These are phyloP conservation scores for Pseudogymnoascus sp. DNA, from an alignment of 2,329 filamentous ascomycete genomes.

Conservation along the genomic window DNA sequence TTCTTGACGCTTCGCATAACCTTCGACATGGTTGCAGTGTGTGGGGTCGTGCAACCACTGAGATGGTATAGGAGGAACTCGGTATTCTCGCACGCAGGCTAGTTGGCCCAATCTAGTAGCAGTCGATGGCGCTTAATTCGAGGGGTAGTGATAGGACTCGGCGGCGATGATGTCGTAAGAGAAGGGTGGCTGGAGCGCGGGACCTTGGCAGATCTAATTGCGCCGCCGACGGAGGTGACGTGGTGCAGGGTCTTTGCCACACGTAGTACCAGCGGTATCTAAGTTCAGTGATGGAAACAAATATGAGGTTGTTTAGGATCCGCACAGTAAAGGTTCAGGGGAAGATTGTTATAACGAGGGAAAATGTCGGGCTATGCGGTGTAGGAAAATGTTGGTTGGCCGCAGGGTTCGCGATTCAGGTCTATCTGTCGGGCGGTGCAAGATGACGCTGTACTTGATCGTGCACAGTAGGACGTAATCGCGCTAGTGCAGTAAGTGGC, in stretches of 20 bases:
- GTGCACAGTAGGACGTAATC: conserved; percentile 2
- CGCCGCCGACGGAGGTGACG: conserved; percentile 4
- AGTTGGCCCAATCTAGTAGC: conserved; percentile 1
- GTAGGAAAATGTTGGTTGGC: conserved; percentile 1
- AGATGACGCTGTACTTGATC: conserved; percentile 7
- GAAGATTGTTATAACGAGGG: neutral
- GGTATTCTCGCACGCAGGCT: neutral
- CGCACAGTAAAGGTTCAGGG: neutral
- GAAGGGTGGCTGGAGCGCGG: conserved; percentile 4
- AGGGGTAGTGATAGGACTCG: conserved; percentile 1
- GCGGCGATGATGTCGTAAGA: conserved; percentile 3
- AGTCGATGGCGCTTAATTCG: neutral
- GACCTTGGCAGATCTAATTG: conserved; percentile 10
- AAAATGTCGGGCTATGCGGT: neutral
- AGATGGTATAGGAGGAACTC: neutral
- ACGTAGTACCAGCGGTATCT: neutral
- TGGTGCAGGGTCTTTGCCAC: conserved; percentile 8
- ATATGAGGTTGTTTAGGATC: conserved; percentile 1
- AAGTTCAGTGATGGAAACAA: neutral
- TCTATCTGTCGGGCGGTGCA: conserved; percentile 3
- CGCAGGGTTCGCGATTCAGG: conserved; percentile 5
- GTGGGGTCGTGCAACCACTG: conserved; percentile 8
- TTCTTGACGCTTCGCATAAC: conserved; percentile 98
- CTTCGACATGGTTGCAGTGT: conserved; percentile 68
- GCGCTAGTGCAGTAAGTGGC: neutral